Conservation (phyloP, 306 rosid genomes). For the Betula pendula region DNA sequence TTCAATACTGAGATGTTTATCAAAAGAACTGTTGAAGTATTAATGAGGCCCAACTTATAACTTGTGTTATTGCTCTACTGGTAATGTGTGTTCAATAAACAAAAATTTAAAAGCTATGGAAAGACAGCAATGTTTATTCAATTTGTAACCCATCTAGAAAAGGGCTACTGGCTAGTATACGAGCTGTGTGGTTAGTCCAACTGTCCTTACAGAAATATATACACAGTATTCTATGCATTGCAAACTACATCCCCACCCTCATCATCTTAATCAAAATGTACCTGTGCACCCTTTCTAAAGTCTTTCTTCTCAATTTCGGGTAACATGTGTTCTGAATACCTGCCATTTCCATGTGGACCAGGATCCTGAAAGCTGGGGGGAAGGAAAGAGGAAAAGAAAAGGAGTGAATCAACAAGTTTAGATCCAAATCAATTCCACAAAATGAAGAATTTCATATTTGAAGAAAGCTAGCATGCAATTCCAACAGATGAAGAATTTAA, state of each 20-base stretch:
- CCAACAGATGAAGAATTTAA: neutral
- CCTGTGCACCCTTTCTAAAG: constrained; percentile 99
- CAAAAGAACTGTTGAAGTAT: no score
- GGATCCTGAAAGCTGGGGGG: constrained; percentile 87
- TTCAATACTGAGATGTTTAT: no score
- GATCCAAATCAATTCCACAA: neutral
- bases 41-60: neutral
- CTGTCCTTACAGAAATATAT: constrained; percentile 13
- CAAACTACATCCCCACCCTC: constrained; percentile 23
- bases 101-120: constrained; percentile 10
- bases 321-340: constrained; percentile 91
- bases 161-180: constrained; percentile 10
- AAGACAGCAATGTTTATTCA: constrained; percentile 1
- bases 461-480: neutral
- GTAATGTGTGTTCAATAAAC: constrained; percentile 14
- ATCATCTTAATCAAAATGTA: constrained; percentile 34
- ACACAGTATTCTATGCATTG: constrained; percentile 1
- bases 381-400: constrained; percentile 14
- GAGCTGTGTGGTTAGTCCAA: constrained; percentile 16
- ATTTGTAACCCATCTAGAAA: constrained; percentile 6
- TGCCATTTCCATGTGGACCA: constrained; percentile 96
- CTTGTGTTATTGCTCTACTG: neutral
- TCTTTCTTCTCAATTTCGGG: constrained; percentile 92
- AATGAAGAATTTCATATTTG: neutral
- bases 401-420: constrained; percentile 17